Conservation (phyloP, 2,329 filamentous ascomycete species). For the Immersiporthe knoxdaviesiana region DNA sequence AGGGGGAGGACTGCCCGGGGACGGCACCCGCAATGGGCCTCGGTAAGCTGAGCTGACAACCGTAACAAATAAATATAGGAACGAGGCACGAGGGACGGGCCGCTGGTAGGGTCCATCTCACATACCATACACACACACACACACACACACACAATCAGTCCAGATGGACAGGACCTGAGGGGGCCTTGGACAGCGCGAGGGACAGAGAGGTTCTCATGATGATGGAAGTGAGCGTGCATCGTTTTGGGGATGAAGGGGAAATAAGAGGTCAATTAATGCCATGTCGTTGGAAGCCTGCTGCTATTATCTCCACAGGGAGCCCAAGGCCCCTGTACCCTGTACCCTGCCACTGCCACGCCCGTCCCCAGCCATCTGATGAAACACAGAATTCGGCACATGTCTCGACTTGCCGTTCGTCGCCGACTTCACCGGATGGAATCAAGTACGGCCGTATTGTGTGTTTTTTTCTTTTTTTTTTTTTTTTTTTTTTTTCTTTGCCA, state of each 20-base stretch:
- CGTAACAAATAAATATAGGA: neutral
- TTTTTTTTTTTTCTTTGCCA: no score
- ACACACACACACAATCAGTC: neutral
- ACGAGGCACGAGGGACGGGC: constrained; percentile 2
- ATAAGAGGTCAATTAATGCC: neutral
- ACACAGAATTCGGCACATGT: constrained; percentile 1
- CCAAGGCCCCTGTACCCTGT: constrained; percentile 7
- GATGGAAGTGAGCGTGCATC: neutral
- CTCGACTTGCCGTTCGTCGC: neutral
- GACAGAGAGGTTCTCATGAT: neutral
- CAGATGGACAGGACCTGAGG: neutral
- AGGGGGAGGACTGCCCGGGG: neutral
- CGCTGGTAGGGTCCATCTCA: neutral
- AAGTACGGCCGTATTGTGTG: neutral
- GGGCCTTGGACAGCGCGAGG: neutral
- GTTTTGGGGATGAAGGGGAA: neutral
- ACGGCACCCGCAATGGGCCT: neutral
- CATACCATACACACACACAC: neutral
- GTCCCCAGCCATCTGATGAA: neutral
- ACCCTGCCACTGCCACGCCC: constrained; percentile 1
- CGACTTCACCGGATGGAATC: neutral
- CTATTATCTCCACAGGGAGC: neutral
- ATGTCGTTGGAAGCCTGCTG: neutral
- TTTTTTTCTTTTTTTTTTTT: no score
- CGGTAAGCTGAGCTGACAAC: constrained; percentile 6